Base-by-base conservation (phyloP, 2,329 filamentous ascomycete species). In the Penicillium hordei region DNA sequence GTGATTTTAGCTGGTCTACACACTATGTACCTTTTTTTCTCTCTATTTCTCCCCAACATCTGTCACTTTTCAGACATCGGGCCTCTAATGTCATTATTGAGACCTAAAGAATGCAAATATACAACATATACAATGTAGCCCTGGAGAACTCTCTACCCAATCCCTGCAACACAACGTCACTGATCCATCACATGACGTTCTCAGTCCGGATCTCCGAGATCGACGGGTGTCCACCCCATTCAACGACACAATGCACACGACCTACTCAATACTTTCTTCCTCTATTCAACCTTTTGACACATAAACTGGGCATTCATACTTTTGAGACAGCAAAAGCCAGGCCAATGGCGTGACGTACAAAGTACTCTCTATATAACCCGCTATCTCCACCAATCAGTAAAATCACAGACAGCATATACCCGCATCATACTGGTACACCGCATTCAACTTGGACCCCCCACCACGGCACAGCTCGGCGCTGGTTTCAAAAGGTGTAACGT, bases 371-470 rank as follows among this genome's bases (percentile, higher is more conserved):
- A 45, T 58, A 52, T 48, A 48, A 54, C 12, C 46, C 29, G 49
- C 43, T 45, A 23, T 58, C 54, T 59, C 34, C 58, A 23, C 58
- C 61, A 62, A 63, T 64, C 58, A 61, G 23, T 52, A 21, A 44
- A 55, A 42, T 29, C 44, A 44, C 55, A 54, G 55, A 40, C 55
- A 54, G 55, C 48, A 65, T 61, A 53, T 48, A 53, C 42, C 48
- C 54, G 51, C 57, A 34, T 59, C 60, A 60, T 58, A 49, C 21
- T 34, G 55, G 45, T 57, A 64, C 65, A 66, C 64, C 64, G 65
- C 65, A 66, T 64, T 57, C 45, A 57, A 51, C 31, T n/a, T 19
- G 25, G 40, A 29, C 44, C 55, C 61, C 65, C 61, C 59, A 63
- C 60, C 52, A 55, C 57, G 53, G 53, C 62, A 59, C 51, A 54